phyloP scores from a whole-genome alignment of 495 filamentous ascomycete species.

The Penicillium simplicissimum region DNA sequence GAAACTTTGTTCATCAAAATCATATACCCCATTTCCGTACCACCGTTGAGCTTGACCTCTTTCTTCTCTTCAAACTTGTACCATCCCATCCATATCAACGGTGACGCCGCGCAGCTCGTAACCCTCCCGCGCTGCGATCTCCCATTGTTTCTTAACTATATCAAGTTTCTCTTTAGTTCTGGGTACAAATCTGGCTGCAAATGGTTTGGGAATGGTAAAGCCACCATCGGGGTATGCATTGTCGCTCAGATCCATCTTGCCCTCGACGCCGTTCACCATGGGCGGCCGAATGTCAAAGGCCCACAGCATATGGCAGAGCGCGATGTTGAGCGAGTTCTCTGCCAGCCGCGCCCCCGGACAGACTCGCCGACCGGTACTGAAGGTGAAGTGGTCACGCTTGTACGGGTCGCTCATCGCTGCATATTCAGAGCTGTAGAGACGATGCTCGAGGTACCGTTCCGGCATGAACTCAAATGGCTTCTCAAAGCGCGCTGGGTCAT shows the following conservation, averaged over 20 bases:
- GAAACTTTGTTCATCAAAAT: no score
- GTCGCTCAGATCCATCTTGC: neutral
- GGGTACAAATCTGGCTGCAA: neutral
- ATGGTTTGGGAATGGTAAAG: neutral
- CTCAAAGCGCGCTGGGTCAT: constrained; percentile 36
- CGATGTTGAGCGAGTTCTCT: neutral
- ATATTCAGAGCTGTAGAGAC: constrained; percentile 43
- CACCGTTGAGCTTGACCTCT: no score
- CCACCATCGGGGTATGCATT: neutral
- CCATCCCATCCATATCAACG: neutral
- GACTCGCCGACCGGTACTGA: constrained; percentile 11
- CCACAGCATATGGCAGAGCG: neutral
- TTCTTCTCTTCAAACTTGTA: neutral
- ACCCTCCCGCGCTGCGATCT: neutral
- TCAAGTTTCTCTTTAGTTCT: neutral
- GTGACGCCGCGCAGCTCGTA: neutral
- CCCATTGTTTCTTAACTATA: neutral
- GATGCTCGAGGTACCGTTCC: constrained; percentile 36
- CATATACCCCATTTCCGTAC: no score
- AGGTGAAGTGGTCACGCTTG: constrained; percentile 33
- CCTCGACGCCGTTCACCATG: neutral
- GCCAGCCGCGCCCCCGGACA: neutral
- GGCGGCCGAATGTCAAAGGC: neutral
- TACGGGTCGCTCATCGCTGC: constrained; percentile 15
- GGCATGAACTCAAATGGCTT: constrained; percentile 41